Evolutionary conservation across 2,329 filamentous ascomycete species (phyloP), one percentile per base, ranked within the genome.

Genomic region (Thielaviopsis punctulata): DNA sequence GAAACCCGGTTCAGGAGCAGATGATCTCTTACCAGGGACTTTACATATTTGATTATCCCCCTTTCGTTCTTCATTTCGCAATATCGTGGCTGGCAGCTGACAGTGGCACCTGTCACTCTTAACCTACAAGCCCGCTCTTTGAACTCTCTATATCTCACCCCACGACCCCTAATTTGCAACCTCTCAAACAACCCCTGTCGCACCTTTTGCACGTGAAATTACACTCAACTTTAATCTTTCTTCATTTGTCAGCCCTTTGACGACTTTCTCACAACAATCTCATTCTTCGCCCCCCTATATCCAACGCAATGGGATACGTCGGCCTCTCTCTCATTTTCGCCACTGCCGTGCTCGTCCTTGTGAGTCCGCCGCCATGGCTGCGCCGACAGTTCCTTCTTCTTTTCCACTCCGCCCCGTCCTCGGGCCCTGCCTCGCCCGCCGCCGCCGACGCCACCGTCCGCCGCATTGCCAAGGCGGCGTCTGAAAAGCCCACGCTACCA

Each of bases 281-380:
- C 21, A 43, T 21, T 15, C n/a, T 9, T 21, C 27, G 24, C 21
- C 41, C 12, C 21, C 7, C 43, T n/a, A 41, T 1, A 15, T 45
- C 13, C 13, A 23, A 12, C 52, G 59, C 52, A 51, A 80, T 80
- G 76, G 73, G 68, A 57, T 62, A 79, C 59, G 59, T 82, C 56
- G 78, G 76, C 57, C 64, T 81, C 57, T 78, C 78, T n/a, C 67
- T 83, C 57, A 68, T 82, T 59, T 62, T 82, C 57, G 78, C 73
- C 44, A 78, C 78, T 0, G 65, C 81, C 52, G 69, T 80, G 45
- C 75, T 73, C 59, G 63, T 81, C 57, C 65, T 73, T 59, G 68
- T 80, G 56, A 70, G 71, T 41, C 73, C 73, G 52, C 73, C 72
- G 48, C 64, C 69, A 45, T 72, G 75, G 65, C 63, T 77, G 15